A percentile compares a stretch with the other conserved stretches of the same genome.
Conservation (phyloP, 805 yeast species). For the Candida qinlingensis region DNA sequence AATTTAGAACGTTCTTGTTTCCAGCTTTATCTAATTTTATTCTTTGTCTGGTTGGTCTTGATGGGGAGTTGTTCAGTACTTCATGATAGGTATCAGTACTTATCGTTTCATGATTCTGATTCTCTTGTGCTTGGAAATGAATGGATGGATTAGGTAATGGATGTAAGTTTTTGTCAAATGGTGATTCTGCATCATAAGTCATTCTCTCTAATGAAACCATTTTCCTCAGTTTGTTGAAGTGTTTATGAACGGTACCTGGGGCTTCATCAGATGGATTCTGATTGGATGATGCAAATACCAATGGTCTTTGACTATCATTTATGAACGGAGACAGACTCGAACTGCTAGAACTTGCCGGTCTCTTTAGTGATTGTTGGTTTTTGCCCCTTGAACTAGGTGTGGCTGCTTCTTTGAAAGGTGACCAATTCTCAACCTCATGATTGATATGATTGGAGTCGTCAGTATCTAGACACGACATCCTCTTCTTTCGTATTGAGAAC, state of each 20-base stretch:
- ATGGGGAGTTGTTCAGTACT: conserved; percentile 28
- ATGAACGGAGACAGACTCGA: conserved; percentile 24
- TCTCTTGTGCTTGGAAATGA: conserved; percentile 12
- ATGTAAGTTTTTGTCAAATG: conserved; percentile 20
- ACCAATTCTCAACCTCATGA: conserved; percentile 26
- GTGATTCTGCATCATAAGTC: conserved; percentile 15
- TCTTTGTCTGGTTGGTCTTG: conserved; percentile 29
- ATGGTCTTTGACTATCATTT: conserved; percentile 21
- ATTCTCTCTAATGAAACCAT: conserved; percentile 23
- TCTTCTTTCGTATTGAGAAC: conserved; percentile 17
- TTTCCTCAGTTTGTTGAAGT: conserved; percentile 25
- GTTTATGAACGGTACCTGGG: conserved; percentile 24
- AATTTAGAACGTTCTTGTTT: conserved; percentile 9
- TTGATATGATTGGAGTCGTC: conserved; percentile 17
- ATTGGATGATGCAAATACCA: conserved; percentile 16
- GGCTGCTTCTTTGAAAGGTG: conserved; percentile 25
- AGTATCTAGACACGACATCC: conserved; percentile 12
- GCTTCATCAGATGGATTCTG: conserved; percentile 16
- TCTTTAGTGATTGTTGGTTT: conserved; percentile 15
- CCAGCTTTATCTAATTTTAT: conserved; percentile 12
- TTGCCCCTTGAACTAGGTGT: conserved; percentile 18
- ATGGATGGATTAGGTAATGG: conserved; percentile 25
- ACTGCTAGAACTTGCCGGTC: conserved; percentile 26
- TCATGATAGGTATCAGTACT: conserved; percentile 5
- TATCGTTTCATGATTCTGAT: conserved; percentile 5